Evolutionary conservation across 768 basidiomycete species (phyloP).

Genomic region (Leccinum variicolor): DNA sequence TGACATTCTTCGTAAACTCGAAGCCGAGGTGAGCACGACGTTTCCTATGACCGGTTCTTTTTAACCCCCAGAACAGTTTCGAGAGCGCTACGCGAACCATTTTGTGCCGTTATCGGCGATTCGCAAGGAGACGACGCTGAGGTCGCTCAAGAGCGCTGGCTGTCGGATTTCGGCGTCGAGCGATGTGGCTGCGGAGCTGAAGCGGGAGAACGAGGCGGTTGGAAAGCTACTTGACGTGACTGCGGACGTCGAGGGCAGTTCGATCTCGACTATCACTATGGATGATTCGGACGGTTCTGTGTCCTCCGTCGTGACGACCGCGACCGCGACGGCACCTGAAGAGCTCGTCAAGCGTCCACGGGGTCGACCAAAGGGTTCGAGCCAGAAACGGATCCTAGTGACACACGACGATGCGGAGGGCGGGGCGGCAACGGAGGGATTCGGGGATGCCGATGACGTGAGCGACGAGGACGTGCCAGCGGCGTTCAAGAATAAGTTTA

Average conservation of each 20-base stretch:
- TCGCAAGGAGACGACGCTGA: slow-evolving; percentile 34
- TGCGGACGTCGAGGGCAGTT: slow-evolving; percentile 34
- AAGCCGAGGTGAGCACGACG: slow-evolving; percentile 59
- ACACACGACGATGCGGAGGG: not conserved
- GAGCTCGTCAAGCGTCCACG: slow-evolving; percentile 12
- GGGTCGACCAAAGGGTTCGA: slow-evolving; percentile 20
- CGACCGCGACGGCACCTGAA: not conserved
- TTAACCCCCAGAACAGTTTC: slow-evolving; percentile 53
- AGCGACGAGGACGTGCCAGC: slow-evolving; percentile 22
- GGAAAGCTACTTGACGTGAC: slow-evolving; percentile 34
- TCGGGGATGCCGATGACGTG: slow-evolving; percentile 9
- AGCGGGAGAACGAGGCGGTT: slow-evolving; percentile 21
- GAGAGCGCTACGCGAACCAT: slow-evolving; percentile 72
- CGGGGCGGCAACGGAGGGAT: not conserved
- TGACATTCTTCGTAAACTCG: slow-evolving; percentile 71
- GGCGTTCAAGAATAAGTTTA: slow-evolving; percentile 54
- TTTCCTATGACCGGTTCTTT: not conserved
- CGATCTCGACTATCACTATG: slow-evolving; percentile 26
- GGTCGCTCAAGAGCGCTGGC: slow-evolving; percentile 43
- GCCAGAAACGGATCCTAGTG: slow-evolving; percentile 17
- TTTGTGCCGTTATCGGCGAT: slow-evolving; percentile 58
- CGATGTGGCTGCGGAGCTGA: slow-evolving; percentile 35
- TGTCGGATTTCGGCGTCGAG: slow-evolving; percentile 40
- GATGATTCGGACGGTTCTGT: not conserved
- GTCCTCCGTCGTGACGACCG: not conserved